These are phyloP conservation scores for Penicillium sp. DNA, from an alignment of 2,329 filamentous ascomycete genomes.

Conservation along the genomic window DNA sequence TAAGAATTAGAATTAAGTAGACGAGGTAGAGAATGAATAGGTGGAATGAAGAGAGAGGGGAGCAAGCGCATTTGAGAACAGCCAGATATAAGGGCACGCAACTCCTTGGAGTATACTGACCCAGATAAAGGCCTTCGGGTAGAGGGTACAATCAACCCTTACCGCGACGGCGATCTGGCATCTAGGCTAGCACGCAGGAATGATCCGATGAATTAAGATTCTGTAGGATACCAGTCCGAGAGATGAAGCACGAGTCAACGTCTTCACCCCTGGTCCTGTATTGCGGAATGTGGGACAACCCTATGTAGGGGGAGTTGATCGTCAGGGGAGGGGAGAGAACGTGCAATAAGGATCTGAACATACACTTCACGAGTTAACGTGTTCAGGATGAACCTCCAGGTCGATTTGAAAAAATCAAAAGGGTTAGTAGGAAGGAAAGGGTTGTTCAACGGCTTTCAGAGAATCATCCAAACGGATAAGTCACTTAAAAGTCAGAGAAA, in stretches of 20 bases:
- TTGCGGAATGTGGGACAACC: slow-evolving; percentile 41
- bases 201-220: slow-evolving; percentile 39
- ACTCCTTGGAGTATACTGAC: slow-evolving; percentile 39
- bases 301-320: slow-evolving; percentile 41
- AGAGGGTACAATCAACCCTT: slow-evolving; percentile 45
- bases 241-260: slow-evolving; percentile 50
- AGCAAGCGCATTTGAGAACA: slow-evolving; percentile 14
- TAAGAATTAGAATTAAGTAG: slow-evolving; percentile 5
- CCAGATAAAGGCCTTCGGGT: slow-evolving; percentile 42
- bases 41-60: slow-evolving; percentile 6
- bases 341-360: slow-evolving; percentile 31
- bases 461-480: slow-evolving; percentile 26
- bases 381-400: slow-evolving; percentile 24
- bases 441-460: slow-evolving; percentile 25
- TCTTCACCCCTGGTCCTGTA: slow-evolving; percentile 44
- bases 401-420: slow-evolving; percentile 22
- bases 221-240: slow-evolving; percentile 37
- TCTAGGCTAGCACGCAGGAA: slow-evolving; percentile 45
- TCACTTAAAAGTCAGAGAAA: slow-evolving; percentile 22
- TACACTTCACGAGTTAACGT: slow-evolving; percentile 36
- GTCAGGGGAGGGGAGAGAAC: slow-evolving; percentile 35
- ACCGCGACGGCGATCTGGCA: slow-evolving; percentile 46
- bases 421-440: slow-evolving; percentile 17
- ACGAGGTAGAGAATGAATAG: slow-evolving; percentile 5
- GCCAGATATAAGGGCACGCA: slow-evolving; percentile 16